Evolutionary conservation across 1,284 basidiomycete genomes (phyloP), one percentile per base, ranked within the genome.

Genomic region (Volvariella volvacea): DNA sequence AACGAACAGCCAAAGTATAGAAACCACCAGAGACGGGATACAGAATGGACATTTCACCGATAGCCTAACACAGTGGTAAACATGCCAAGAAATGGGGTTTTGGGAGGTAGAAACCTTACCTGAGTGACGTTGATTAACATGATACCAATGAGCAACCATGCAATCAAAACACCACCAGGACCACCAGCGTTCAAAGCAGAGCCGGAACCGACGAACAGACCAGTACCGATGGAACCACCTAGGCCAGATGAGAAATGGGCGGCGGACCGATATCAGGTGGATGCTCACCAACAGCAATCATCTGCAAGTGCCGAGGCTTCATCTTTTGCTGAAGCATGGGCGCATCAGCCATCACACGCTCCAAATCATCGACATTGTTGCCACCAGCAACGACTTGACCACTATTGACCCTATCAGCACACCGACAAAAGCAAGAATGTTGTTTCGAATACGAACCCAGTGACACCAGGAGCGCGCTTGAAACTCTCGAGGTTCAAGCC

Each of bases 11-110:
- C 32, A 69, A 56, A 31, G 67, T 68, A 47, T 74, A 71, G 57
- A 75, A 76, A 40, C 70, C 69, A 40, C 74, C 74, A 42, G 74
- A 73, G 19, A 76, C 71, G 3, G 74, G 74, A 46, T 72, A 74
- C 33, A 74, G 59, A 45, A 74, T 70, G 25, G 69, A 69, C 71
- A 77, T 76, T 65, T 77, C 73, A 43, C 72, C 73, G 39, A 68
- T 57, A 51, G 62, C 65, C 61, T 69, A 45, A 28, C 33, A 16
- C 4, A 12, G 37, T 1, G 3, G 39, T 22, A 32, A 39, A 4
- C 12, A 17, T 9, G 45, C 9, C 28, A 22, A 38, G 7, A 17
- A 39, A 33, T 19, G 4, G 7, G n/a, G 31, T n/a, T 20, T n/a
- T 17, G 39, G 36, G 25, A 6, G 12, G 25, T n/a, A 15, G n/a